These are phyloP conservation scores for Phytophthora pistaciae DNA, from an alignment of 352 stramenopile genomes.

Conservation along the genomic window DNA sequence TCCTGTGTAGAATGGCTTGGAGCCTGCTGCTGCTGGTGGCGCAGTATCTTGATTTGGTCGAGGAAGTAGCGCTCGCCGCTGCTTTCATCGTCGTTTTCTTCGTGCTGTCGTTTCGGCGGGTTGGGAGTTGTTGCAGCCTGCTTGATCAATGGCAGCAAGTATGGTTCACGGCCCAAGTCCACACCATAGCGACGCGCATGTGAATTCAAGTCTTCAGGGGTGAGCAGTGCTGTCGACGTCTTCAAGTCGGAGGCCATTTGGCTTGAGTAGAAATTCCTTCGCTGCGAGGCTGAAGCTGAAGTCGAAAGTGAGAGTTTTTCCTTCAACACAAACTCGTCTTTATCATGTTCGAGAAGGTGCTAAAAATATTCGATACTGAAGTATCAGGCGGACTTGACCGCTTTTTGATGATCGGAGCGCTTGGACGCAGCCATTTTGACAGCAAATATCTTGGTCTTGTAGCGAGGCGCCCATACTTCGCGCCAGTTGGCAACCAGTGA, in stretches of 20 bases:
- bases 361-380: conserved; percentile 13
- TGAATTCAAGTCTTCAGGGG: conserved; percentile 57
- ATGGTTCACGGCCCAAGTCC: conserved; percentile 56
- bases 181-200: conserved; percentile 52
- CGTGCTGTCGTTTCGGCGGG: conserved; percentile 41
- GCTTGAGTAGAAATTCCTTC: neutral
- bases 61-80: conserved; percentile 52
- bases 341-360: neutral
- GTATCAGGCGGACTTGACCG: conserved; percentile 15
- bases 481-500: conserved; percentile 31
- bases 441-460: conserved; percentile 23
- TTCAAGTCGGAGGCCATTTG: conserved; percentile 10
- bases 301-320: neutral
- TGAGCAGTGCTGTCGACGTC: conserved; percentile 16
- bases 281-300: neutral
- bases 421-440: conserved; percentile 7
- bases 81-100: conserved; percentile 22
- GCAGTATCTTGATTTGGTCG: conserved; percentile 58
- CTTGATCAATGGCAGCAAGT: conserved; percentile 59
- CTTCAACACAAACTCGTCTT: neutral
- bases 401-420: conserved; percentile 12
- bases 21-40: conserved; percentile 26
- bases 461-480: conserved; percentile 46
- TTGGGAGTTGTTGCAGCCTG: conserved; percentile 55
- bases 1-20: conserved; percentile 7